phyloP scores from a whole-genome alignment of 78 protist species.

The Guillardia theta region DNA sequence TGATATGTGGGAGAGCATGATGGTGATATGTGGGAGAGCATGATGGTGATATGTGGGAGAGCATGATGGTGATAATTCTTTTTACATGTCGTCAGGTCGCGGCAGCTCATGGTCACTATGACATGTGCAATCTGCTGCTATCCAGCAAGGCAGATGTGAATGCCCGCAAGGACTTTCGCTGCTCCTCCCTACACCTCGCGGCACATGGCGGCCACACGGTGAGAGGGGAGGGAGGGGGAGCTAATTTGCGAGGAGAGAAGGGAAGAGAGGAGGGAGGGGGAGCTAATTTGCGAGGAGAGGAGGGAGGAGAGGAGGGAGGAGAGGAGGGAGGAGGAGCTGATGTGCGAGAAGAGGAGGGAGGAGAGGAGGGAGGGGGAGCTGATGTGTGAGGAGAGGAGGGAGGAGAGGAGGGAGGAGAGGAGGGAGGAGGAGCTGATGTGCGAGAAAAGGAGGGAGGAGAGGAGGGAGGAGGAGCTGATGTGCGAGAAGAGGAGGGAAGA shows the following conservation, averaged over 20 bases:
- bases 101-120: too few relatives aligned
- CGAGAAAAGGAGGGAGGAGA: not conserved
- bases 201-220: too few relatives aligned
- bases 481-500: not conserved
- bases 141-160: too few relatives aligned
- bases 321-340: not conserved
- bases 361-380: not conserved
- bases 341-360: not conserved
- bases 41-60: too few relatives aligned
- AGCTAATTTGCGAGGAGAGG: not conserved
- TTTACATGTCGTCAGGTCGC: too few relatives aligned
- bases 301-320: not conserved
- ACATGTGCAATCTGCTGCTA: too few relatives aligned
- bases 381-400: not conserved
- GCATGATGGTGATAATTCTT: too few relatives aligned
- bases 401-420: not conserved
- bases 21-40: too few relatives aligned
- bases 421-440: not conserved
- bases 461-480: not conserved
- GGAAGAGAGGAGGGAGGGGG: not conserved
- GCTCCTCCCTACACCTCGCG: too few relatives aligned
- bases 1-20: too few relatives aligned
- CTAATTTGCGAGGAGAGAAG: not conserved
- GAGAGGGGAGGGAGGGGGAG: not conserved
- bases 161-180: too few relatives aligned